Conservation (phyloP, 768 basidiomycete species). For the Scleroderma bovista region DNA sequence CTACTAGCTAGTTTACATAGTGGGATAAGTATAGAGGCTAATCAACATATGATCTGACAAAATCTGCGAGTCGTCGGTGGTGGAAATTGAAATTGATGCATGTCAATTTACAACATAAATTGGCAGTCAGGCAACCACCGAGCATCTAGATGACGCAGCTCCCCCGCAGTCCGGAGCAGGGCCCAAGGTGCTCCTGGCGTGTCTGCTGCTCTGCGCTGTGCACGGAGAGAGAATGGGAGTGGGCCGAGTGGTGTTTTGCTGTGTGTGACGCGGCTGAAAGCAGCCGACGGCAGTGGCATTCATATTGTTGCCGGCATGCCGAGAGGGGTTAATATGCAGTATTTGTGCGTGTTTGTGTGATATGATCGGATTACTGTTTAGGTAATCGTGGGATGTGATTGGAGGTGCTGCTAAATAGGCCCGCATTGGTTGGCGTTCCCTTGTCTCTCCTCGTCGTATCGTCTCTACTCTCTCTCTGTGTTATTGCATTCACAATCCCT, state of each 20-base stretch:
- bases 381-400: constrained; percentile 19
- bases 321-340: constrained; percentile 9
- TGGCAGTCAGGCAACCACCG: no score
- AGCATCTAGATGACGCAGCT: no score
- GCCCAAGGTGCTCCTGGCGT: no score
- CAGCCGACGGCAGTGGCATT: constrained; percentile 4
- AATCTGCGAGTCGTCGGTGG: no score
- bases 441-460: constrained; percentile 7
- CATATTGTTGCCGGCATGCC: constrained; percentile 19
- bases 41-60: no score
- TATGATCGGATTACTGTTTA: constrained; percentile 23
- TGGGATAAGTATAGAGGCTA: no score
- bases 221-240: background rate
- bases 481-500: background rate
- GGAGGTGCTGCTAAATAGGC: constrained; percentile 24
- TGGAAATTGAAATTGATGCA: no score
- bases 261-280: background rate
- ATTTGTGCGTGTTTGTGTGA: constrained; percentile 14
- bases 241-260: background rate
- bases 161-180: no score
- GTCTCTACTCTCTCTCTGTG: background rate
- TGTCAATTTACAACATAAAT: no score
- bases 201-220: background rate
- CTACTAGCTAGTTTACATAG: no score
- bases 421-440: background rate